Base-by-base conservation (phyloP, 257 asterid species). In the Mitragyna speciosa region DNA sequence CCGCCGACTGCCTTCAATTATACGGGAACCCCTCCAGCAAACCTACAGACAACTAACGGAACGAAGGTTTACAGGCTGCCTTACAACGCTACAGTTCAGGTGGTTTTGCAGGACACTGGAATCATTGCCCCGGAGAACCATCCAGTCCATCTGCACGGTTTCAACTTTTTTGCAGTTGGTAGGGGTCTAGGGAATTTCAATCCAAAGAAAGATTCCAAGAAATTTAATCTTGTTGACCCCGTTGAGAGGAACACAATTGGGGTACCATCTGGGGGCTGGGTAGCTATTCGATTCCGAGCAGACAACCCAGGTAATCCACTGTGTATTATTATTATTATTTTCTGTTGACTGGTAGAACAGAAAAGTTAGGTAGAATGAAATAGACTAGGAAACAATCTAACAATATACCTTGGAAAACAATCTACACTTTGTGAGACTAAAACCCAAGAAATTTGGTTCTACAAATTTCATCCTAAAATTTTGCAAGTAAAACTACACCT, bases 241-340 rank as follows among this genome's bases (percentile, higher is more conserved):
- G 97, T 93, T 3, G 99, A 95, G 83, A 87, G 99, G 87, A 95
- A 95, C 87, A 95, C 99, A 0, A 82, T 95, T 9, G 99, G 95
- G 51, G 98, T 94, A 65, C 99, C 99, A 0, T 82, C 98, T 9
- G 99, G 98, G 15, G 99, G 99, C 36, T 95, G 99, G 99, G 93
- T 90, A 0, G 99, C 99, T 24, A 84, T 95, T 19, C 84, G 99
- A 83, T 95, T 93, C 86, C 87, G 72, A 15, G 99, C 97, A 0
- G 99, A 95, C 78, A 95, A 95, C 79, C 99, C 99, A 77, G 99
- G 99, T 92, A 84, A 24, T 12, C n/a, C 4, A 22, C 52, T 6
- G 5, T 19, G 9, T 63, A 10, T 24, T 5, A 7, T 14, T 12
- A 26, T 22, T 12, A 16, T 16, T 24, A 1, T n/a, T 6, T 17